These are phyloP conservation scores for Fusarium redolens DNA, from an alignment of 2,329 filamentous ascomycete species.

Conservation along the genomic window DNA sequence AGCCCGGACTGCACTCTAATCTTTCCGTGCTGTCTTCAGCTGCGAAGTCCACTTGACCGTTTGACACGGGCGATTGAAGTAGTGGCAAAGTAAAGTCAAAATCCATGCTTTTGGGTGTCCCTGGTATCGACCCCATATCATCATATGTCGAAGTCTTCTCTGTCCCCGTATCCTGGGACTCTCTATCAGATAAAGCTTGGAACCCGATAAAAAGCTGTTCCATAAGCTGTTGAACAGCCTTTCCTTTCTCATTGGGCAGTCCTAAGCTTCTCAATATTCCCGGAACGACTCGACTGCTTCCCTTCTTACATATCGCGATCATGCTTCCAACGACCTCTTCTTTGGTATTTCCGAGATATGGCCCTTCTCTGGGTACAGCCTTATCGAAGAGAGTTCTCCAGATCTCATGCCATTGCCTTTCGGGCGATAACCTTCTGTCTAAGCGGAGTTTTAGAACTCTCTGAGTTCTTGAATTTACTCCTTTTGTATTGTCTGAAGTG, in stretches of 20 bases:
- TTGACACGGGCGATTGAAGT: rapidly evolving
- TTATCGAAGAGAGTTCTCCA: not conserved
- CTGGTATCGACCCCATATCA: not conserved
- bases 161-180: rapidly evolving
- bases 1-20: rapidly evolving
- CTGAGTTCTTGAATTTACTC: not conserved
- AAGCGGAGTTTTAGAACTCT: not conserved
- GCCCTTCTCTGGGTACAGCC: not conserved
- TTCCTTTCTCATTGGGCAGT: rapidly evolving
- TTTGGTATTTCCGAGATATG: not conserved
- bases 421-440: not conserved
- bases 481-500: not conserved
- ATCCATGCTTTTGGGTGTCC: not conserved
- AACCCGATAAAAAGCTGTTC: not conserved
- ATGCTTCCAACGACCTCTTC: not conserved
- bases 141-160: rapidly evolving
- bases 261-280: not conserved
- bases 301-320: not conserved
- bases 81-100: not conserved
- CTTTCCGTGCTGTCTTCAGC: rapidly evolving
- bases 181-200: not conserved
- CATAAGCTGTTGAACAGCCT: not conserved
- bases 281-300: not conserved
- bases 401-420: not conserved
- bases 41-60: rapidly evolving